phyloP scores from a whole-genome alignment of 176 grass and related monocot genomes.

The Oryza australiensis region DNA sequence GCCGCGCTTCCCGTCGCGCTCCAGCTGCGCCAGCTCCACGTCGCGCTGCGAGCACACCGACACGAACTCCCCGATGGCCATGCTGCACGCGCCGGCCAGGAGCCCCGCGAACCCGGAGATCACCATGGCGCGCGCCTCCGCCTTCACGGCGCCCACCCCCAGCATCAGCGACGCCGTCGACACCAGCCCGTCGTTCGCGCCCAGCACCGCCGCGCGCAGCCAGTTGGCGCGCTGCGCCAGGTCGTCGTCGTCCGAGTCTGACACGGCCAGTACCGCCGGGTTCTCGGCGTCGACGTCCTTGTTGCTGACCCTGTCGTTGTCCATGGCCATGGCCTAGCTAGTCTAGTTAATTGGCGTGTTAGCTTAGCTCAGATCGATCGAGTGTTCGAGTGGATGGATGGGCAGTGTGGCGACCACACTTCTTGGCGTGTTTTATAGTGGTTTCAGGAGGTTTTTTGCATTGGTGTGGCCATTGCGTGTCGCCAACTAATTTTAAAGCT shows the following conservation, averaged over 20 bases:
- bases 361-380: too few species aligned
- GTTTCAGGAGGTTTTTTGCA: not conserved
- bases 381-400: not conserved
- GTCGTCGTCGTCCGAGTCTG: not conserved
- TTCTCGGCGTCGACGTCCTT: constrained; percentile 35
- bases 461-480: constrained; percentile 7
- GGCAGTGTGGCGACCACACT: constrained; percentile 64
- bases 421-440: constrained; percentile 46
- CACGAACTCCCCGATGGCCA: constrained; percentile 87
- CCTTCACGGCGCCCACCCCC: constrained; percentile 69
- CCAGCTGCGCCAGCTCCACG: constrained; percentile 59
- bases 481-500: not conserved
- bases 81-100: constrained; percentile 70
- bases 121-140: constrained; percentile 53
- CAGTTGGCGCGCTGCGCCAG: constrained; percentile 4
- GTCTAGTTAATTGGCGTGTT: too few species aligned
- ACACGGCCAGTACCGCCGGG: not conserved
- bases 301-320: not conserved
- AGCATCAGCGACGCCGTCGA: constrained; percentile 78
- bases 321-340: constrained; percentile 25
- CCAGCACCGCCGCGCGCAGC: constrained; percentile 22
- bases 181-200: constrained; percentile 77
- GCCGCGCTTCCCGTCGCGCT: constrained; percentile 32
- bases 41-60: constrained; percentile 79
- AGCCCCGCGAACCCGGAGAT: constrained; percentile 72